Conservation (phyloP, 495 filamentous ascomycete species). For the Xylaria flabelliformis region DNA sequence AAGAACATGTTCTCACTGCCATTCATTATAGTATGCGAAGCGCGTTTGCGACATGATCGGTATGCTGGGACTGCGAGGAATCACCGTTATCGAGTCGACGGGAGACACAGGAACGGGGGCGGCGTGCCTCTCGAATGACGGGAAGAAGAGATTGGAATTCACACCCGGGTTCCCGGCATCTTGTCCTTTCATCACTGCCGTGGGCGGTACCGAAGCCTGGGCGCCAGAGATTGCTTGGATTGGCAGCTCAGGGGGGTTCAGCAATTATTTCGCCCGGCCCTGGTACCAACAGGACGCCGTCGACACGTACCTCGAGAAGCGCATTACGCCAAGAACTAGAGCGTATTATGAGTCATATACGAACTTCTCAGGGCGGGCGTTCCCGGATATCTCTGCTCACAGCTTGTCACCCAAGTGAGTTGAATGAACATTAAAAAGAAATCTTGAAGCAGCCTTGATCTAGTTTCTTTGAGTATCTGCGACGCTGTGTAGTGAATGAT, state of each 20-base stretch:
- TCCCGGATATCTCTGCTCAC: constrained; percentile 75
- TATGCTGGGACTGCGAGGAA: constrained; percentile 70
- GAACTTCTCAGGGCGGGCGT: constrained; percentile 67
- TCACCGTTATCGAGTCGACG: constrained; percentile 69
- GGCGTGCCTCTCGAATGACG: constrained; percentile 68
- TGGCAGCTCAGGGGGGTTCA: constrained; percentile 70
- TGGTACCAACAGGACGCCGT: constrained; percentile 65
- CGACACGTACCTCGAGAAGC: constrained; percentile 54
- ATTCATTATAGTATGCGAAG: constrained; percentile 56
- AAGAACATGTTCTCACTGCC: neutral
- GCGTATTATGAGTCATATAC: constrained; percentile 50
- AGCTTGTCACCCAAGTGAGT: constrained; percentile 43
- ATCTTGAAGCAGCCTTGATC: neutral
- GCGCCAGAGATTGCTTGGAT: constrained; percentile 64
- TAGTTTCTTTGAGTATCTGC: neutral
- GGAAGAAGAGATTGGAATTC: constrained; percentile 65
- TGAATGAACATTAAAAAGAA: neutral
- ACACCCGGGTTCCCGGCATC: constrained; percentile 69
- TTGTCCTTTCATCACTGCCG: constrained; percentile 73
- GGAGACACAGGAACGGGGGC: constrained; percentile 73
- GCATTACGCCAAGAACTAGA: constrained; percentile 52
- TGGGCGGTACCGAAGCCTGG: constrained; percentile 66
- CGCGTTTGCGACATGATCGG: constrained; percentile 68
- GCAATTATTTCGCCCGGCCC: constrained; percentile 64
- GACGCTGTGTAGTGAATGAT: neutral